Evolutionary conservation across 1,284 basidiomycete species (phyloP).

Genomic region (Puccinia polysora): DNA sequence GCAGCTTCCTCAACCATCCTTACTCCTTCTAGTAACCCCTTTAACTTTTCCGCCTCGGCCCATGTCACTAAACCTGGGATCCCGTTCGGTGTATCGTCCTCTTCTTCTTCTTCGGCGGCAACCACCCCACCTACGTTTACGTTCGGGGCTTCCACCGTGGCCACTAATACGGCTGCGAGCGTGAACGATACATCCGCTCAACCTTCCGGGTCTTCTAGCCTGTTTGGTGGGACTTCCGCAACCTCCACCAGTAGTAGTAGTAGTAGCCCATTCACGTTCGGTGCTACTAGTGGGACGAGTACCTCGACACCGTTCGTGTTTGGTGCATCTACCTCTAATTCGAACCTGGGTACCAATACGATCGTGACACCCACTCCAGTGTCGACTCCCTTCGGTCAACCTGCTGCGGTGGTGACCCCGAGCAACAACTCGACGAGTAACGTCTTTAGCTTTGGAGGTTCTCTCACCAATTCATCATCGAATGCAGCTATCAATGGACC

Average conservation of each 20-base stretch:
- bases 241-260: background rate
- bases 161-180: background rate
- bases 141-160: conserved; percentile 21
- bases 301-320: background rate
- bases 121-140: conserved; percentile 3
- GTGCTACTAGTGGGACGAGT: background rate
- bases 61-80: background rate
- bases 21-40: background rate
- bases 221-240: background rate
- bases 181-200: background rate
- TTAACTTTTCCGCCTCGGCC: conserved; percentile 1
- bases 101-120: background rate
- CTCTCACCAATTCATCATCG: background rate
- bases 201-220: background rate
- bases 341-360: background rate
- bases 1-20: background rate
- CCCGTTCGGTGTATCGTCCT: conserved; percentile 12
- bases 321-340: background rate
- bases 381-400: background rate
- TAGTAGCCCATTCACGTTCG: conserved; percentile 12
- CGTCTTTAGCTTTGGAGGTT: conserved; percentile 21
- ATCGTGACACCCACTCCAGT: background rate
- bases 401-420: conserved; percentile 1
- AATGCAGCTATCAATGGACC: background rate
- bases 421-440: background rate